Base-by-base conservation (phyloP, 192 early-diverging fungal genomes). In the Coemansia sp. region DNA sequence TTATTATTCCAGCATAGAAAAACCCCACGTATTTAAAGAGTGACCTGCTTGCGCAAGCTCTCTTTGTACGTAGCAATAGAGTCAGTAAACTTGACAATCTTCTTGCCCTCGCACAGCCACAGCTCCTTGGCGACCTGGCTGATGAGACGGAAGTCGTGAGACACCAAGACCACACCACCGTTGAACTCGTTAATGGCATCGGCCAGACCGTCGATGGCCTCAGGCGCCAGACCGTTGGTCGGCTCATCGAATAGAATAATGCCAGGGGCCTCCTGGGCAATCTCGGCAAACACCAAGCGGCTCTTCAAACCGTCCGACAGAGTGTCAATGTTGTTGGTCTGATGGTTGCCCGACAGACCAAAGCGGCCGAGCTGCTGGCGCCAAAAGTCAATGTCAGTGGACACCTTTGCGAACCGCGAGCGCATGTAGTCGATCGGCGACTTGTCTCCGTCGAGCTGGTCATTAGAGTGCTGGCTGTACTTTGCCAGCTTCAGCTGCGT, bases 81-180 rank as follows among this genome's bases (percentile, higher is more conserved):
- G 47, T 91, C 94, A 16, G 62, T 70, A 83, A 91, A 99, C 57
- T 88, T 84, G 14, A 71, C 72, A 57, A 94, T 89, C 26, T 83
- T 74, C 19, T 85, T 85, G 71, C 92, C 87, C 73, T 97, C 93
- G 84, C 95, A 97, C 50, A 94, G 85, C 88, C 89, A 93, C 55
- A 99, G 96, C 69, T 98, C 87, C 71, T 94, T 73, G 39, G 95
- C 97, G 68, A 99, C 92, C 83, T 99, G 95, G 54, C 85, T 88
- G 69, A 99, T 95, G 54, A 99, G 83, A 65, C 97, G 85, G 89
- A 99, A 99, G 85, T 99, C 97, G 90, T 99, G 97, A 62, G 91
- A 93, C 59, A 99, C 97, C 32, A 99, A 85, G 20, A 99, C 95
- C 61, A 98, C 93, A 70, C 97, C 97, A 43, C 97, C 97, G 65